Base-by-base conservation (phyloP, 495 filamentous ascomycete genomes). In the Clohesyomyces aquaticus region DNA sequence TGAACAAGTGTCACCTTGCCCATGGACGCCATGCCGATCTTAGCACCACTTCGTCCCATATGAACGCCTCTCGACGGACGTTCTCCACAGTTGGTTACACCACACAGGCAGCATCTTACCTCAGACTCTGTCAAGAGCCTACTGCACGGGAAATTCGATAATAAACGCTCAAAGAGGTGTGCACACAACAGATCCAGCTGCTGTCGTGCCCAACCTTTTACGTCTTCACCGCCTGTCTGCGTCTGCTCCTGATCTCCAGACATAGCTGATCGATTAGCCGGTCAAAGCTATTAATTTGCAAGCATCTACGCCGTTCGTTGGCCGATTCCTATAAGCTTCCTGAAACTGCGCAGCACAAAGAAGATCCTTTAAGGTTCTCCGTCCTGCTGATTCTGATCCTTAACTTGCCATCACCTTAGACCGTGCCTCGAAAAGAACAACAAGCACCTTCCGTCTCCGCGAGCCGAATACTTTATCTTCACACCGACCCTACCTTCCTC, bases 271-370 rank as follows among this genome's bases (percentile, higher is more conserved):
- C 59, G 16, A 63, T 55, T 46, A 46, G 3, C 52, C 61, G 22
- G 38, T 48, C 59, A 28, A 45, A 46, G 48, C 38, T 32, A 18
- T 52, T 22, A 18, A 65, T 59, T 38, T 49, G 47, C 11, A n/a
- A 59, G 27, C 55, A 23, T 35, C 47, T 59, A 25, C 54, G 38
- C 47, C 38, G 52, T 57, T 9, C 38, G 52, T 57, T 9, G 61
- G 57, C 57, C 62, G 38, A 48, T 35, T 23, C 23, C 45, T 52
- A 23, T 18, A 47, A 54, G 47, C 55, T 23, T 41, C n/a, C 52
- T 65, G 62, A 59, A 59, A 65, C 62, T 45, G 62, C 62, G 38
- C 61, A 65, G 46, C 62, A 46, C 43, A 3, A 22, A 4, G 45
- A 21, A 3, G 4, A 38, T 38, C 32, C 32, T 38, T 56, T 56